A percentile compares a stretch with the other conserved stretches of the same genome.
Evolutionary conservation across 768 basidiomycete species (phyloP).

Genomic region (Lepiota subincarnata): DNA sequence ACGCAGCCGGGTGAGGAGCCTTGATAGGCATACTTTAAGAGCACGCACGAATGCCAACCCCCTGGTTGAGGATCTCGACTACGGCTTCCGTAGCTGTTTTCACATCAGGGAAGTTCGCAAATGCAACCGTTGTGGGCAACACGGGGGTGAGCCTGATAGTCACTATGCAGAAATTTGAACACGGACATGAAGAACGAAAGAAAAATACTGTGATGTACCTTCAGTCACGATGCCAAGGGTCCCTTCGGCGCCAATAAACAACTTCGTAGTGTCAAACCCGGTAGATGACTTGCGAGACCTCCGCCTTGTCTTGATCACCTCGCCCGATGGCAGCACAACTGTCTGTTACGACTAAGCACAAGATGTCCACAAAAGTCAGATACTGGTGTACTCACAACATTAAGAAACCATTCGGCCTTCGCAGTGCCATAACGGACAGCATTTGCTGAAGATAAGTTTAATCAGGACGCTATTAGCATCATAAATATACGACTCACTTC

Average conservation of each 20-base stretch:
- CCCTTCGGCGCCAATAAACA: conserved; percentile 80
- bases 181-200: background rate
- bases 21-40: background rate
- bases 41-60: conserved; percentile 70
- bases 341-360: conserved; percentile 46
- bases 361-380: too few relatives aligned
- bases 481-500: conserved; percentile 44
- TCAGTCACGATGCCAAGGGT: conserved; percentile 90
- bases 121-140: conserved; percentile 77
- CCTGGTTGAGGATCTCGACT: conserved; percentile 64
- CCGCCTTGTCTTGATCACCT: conserved; percentile 85
- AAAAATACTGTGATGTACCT: conserved; percentile 32
- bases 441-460: conserved; percentile 44
- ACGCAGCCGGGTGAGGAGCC: background rate
- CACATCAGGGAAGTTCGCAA: conserved; percentile 78
- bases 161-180: conserved; percentile 34
- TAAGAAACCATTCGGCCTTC: conserved; percentile 88
- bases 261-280: conserved; percentile 80
- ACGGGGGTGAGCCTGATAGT: conserved; percentile 80
- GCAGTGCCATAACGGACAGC: conserved; percentile 87
- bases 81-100: conserved; percentile 71
- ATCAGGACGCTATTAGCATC: background rate
- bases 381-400: conserved; percentile 43
- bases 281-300: conserved; percentile 82
- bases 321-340: conserved; percentile 82